Evolutionary conservation across 2,329 filamentous ascomycete species (phyloP), one percentile per base, ranked within the genome.

Genomic region (Colletotrichum limetticola): DNA sequence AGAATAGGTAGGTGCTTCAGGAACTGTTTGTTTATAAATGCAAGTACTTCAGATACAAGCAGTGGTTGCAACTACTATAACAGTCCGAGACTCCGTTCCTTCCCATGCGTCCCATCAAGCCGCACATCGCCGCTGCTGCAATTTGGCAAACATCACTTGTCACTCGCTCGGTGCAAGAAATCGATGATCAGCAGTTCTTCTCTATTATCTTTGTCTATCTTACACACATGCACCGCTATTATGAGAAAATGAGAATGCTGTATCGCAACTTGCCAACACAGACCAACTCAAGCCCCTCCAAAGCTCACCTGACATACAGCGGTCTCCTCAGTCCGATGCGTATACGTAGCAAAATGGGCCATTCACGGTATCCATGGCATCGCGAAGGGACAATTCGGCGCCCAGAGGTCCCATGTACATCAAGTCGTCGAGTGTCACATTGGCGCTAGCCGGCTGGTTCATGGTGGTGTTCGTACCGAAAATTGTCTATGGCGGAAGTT

Each of bases 271-370:
- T n/a, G 28, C 19, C 24, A 37, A 22, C 22, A 37, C 14, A n/a
- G 19, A 12, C 7, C 8, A 11, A 5, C 32, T 9, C 19, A 7
- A 5, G 5, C 19, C 9, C 14, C 14, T 22, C 30, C 4, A 8
- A 53, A n/a, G 28, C 53, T 32, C 12, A 7, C 26, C 19, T 16
- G 24, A 22, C 61, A 2, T 19, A 11, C 3, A 46, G 24, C 12
- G 7, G 4, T 24, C 14, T 19, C 11, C 56, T 49, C 53, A 56
- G 32, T 67, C 63, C 35, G 46, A 22, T 5, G 32, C 67, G 49
- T 86, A 86, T 28, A 86, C 80, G 72, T 86, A 86, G 72, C 85
- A 86, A 68, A 85, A 82, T 5, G 83, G 83, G 1, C 80, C 83
- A 19, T 79, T 82, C 16, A 83, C 77, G 0, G 84, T 86, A 66